phyloP scores from a whole-genome alignment of 768 basidiomycete genomes.

The Suillus placidus region DNA sequence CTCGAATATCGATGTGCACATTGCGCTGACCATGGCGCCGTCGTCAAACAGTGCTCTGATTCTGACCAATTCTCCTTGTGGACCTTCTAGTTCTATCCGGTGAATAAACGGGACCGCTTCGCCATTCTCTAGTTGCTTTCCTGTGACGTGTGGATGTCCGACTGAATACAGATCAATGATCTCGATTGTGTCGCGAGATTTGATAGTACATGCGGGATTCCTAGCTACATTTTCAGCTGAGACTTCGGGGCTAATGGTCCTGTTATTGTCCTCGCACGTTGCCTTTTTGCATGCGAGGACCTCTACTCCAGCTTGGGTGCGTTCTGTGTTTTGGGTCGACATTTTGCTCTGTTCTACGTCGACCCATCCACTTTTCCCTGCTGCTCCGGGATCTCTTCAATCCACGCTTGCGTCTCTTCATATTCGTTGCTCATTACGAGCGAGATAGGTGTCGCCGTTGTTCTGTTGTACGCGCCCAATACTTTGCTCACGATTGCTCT shows the following conservation, averaged over 20 bases:
- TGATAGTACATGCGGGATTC: background rate
- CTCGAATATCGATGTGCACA: conserved; percentile 20
- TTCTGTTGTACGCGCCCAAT: background rate
- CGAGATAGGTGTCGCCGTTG: background rate
- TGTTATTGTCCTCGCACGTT: background rate
- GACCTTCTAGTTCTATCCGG: conserved; percentile 13
- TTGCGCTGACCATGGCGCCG: conserved; percentile 34
- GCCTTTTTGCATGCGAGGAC: background rate
- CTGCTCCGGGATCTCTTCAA: background rate
- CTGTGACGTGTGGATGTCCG: background rate
- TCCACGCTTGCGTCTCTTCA: background rate
- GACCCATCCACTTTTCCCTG: background rate
- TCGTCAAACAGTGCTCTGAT: conserved; percentile 29
- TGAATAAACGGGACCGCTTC: background rate
- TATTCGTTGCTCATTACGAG: background rate
- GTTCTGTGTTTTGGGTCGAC: background rate
- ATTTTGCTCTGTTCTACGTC: background rate
- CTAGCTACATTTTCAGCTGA: background rate
- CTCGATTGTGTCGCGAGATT: background rate
- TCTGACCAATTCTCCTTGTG: conserved; percentile 18
- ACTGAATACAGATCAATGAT: background rate
- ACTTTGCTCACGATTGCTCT: background rate
- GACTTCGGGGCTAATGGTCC: background rate
- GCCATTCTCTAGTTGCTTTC: background rate
- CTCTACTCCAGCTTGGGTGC: background rate